Conservation (phyloP, 768 basidiomycete species). For the Tremella yokohamensis region DNA sequence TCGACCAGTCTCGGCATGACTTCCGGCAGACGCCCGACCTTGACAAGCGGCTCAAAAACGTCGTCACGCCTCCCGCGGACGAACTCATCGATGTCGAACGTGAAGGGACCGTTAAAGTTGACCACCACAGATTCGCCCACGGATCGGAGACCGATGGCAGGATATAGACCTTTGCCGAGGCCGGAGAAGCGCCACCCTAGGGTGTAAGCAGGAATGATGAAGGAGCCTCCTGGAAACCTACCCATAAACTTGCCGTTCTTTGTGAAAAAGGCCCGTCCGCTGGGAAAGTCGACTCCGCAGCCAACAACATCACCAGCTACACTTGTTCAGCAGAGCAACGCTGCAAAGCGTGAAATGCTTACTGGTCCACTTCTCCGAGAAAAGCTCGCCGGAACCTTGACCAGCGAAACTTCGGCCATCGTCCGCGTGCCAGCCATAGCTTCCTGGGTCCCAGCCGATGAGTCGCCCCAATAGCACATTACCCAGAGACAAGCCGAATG, state of each 20-base stretch:
- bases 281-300: slow-evolving; percentile 84
- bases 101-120: slow-evolving; percentile 84
- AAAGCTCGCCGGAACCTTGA: slow-evolving; percentile 64
- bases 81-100: slow-evolving; percentile 83
- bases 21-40: neutral
- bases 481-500: slow-evolving; percentile 54
- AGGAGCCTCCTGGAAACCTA: slow-evolving; percentile 4
- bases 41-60: slow-evolving; percentile 7
- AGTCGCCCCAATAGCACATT: slow-evolving; percentile 33
- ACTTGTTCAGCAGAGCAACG: slow-evolving; percentile 4
- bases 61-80: slow-evolving; percentile 16
- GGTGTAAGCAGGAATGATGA: slow-evolving; percentile 4
- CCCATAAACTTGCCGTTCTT: slow-evolving; percentile 66
- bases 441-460: slow-evolving; percentile 50
- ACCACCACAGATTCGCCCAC: slow-evolving; percentile 70
- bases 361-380: slow-evolving; percentile 80
- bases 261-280: slow-evolving; percentile 75
- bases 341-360: slow-evolving; percentile 41
- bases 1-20: slow-evolving; percentile 16
- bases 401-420: slow-evolving; percentile 61
- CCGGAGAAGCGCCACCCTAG: slow-evolving; percentile 34
- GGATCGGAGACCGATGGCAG: slow-evolving; percentile 83
- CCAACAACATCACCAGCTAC: slow-evolving; percentile 83
- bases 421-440: slow-evolving; percentile 51
- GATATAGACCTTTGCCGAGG: slow-evolving; percentile 59